A percentile compares a stretch with the other conserved stretches of the same genome.
Evolutionary conservation across 2,329 filamentous ascomycete species (phyloP).

Genomic region (Diplodia mutila): DNA sequence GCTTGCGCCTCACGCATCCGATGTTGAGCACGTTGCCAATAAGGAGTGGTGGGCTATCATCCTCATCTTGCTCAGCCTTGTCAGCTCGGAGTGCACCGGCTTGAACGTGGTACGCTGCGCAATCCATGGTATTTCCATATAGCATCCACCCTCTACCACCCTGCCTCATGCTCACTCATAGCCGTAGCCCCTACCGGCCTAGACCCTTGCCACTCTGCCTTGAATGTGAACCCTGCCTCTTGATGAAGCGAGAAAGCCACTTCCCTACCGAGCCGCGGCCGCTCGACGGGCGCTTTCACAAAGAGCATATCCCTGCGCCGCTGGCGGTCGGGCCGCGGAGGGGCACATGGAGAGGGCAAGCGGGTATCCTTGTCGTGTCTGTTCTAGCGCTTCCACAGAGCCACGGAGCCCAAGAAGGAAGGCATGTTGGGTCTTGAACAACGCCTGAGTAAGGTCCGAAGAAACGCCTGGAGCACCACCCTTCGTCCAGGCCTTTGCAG

Average conservation of each 20-base stretch:
- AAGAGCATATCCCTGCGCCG: not conserved
- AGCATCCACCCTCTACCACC: conserved; percentile 1
- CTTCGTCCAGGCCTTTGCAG: not conserved
- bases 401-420: conserved; percentile 8
- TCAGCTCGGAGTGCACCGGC: conserved; percentile 12
- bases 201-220: conserved; percentile 10
- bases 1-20: conserved; percentile 16
- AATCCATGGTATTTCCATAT: conserved; percentile 8
- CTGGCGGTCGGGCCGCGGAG: conserved; percentile 9
- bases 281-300: not conserved
- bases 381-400: conserved; percentile 1
- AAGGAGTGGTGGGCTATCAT: not conserved
- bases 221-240: conserved; percentile 1
- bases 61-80: conserved; percentile 7
- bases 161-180: not conserved
- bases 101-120: not conserved
- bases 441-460: conserved; percentile 5
- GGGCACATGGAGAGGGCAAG: not conserved
- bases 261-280: conserved; percentile 9
- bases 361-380: not conserved
- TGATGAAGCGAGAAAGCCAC: not conserved
- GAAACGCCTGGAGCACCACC: not conserved
- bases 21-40: conserved; percentile 16
- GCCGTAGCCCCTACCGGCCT: not conserved
- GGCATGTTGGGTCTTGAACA: not conserved